A percentile compares a stretch with the other conserved stretches of the same genome.
These are phyloP conservation scores for Cocos nucifera DNA, from an alignment of 176 grass and related monocot species.

Conservation along the genomic window DNA sequence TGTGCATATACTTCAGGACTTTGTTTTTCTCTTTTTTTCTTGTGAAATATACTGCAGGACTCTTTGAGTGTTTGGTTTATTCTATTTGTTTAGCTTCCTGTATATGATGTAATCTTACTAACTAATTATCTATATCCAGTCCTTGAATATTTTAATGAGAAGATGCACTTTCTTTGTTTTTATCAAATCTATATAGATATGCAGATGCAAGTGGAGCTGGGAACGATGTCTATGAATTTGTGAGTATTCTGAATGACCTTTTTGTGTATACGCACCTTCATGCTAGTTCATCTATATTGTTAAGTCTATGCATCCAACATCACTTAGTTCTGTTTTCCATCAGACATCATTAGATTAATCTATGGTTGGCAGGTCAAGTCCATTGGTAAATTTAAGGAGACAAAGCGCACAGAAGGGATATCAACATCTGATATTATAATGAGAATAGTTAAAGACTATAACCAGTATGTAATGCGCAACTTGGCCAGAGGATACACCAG, in stretches of 20 bases:
- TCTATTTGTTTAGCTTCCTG: too few species aligned
- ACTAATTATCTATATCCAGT: not conserved
- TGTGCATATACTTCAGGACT: too few species aligned
- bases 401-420: conserved; percentile 86
- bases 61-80: too few species aligned
- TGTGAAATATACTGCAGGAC: too few species aligned
- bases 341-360: not conserved
- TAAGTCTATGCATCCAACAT: too few species aligned
- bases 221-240: conserved; percentile 92
- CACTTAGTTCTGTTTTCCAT: too few species aligned
- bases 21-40: too few species aligned
- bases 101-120: too few species aligned
- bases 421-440: conserved; percentile 99
- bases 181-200: conserved; percentile 54
- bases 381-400: conserved; percentile 88
- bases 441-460: conserved; percentile 97
- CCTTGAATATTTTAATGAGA: conserved; percentile 3
- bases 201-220: conserved; percentile 90
- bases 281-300: too few species aligned
- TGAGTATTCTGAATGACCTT: conserved; percentile 25
- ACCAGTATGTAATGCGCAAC: conserved; percentile 96
- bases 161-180: conserved; percentile 9
- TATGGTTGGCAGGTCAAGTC: conserved; percentile 58
- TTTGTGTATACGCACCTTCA: not conserved
- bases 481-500: conserved; percentile 89